A percentile compares a stretch with the other conserved stretches of the same genome.
phyloP scores from a whole-genome alignment of 768 basidiomycete species.

The Leucosporidium yakuticum region DNA sequence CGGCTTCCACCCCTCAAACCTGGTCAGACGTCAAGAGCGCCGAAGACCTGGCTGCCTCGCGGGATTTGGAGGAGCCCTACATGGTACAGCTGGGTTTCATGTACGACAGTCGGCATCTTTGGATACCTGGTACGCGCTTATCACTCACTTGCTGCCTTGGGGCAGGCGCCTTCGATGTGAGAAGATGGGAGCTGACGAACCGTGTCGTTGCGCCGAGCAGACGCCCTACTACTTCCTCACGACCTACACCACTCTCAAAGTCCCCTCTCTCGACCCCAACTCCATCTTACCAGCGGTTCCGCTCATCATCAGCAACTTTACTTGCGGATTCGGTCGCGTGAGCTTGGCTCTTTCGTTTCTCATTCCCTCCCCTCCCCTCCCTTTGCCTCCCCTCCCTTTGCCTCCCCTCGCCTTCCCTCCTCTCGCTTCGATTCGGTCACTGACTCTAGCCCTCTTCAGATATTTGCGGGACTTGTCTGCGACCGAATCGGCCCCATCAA shows the following conservation, averaged over 20 bases:
- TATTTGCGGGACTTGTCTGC: conserved; percentile 35
- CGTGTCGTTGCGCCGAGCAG: no score
- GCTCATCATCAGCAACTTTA: conserved; percentile 28
- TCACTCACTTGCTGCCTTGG: no score
- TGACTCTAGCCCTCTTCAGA: neutral
- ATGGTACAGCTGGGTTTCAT: no score
- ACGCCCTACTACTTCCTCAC: conserved; percentile 22
- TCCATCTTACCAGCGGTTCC: conserved; percentile 14
- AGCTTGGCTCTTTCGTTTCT: no score
- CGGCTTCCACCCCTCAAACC: conserved; percentile 16
- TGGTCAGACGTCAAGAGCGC: neutral
- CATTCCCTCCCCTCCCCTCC: no score
- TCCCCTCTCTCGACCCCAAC: conserved; percentile 17
- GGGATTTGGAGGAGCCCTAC: conserved; percentile 19
- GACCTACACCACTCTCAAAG: neutral
- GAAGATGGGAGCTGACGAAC: no score
- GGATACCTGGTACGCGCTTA: no score
- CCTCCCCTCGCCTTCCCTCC: neutral
- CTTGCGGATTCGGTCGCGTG: conserved; percentile 23
- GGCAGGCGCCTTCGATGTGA: no score
- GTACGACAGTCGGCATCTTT: no score
- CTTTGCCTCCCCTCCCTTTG: no score
- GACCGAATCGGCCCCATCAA: conserved; percentile 40
- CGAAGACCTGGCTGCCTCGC: conserved; percentile 21
- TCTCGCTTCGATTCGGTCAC: no score